Evolutionary conservation across 2,329 filamentous ascomycete species (phyloP).

Genomic region (Juglanconis sp.): DNA sequence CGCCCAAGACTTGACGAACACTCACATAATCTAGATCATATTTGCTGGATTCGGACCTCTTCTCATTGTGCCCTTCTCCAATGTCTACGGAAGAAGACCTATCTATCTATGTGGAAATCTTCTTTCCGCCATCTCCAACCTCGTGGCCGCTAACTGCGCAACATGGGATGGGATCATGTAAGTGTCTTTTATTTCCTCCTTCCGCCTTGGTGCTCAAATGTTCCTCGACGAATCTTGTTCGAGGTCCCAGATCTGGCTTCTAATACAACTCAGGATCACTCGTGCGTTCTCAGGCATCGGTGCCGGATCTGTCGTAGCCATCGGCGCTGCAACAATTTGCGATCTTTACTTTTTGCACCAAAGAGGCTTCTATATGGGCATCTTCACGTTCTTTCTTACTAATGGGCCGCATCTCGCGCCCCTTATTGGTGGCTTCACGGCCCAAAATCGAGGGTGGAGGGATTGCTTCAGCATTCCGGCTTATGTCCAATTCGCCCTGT

Average conservation of each 20-base stretch:
- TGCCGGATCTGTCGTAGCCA: slow-evolving; percentile 17
- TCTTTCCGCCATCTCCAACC: slow-evolving; percentile 27
- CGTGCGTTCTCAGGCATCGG: slow-evolving; percentile 23
- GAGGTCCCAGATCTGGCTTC: background rate
- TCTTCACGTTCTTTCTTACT: slow-evolving; percentile 22
- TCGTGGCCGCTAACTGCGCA: slow-evolving; percentile 24
- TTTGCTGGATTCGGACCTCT: slow-evolving; percentile 31
- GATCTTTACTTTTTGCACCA: slow-evolving; percentile 24
- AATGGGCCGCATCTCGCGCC: slow-evolving; percentile 23
- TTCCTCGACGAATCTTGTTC: background rate
- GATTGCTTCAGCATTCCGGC: slow-evolving; percentile 26
- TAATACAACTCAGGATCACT: slow-evolving; percentile 5
- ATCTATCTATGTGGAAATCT: slow-evolving; percentile 29
- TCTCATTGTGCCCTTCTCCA: slow-evolving; percentile 26
- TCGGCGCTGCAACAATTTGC: slow-evolving; percentile 22
- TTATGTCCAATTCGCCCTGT: slow-evolving; percentile 23
- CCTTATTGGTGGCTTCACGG: slow-evolving; percentile 26
- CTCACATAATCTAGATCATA: slow-evolving; percentile 23
- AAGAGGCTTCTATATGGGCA: slow-evolving; percentile 24
- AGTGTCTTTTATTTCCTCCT: background rate
- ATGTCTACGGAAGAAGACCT: slow-evolving; percentile 32
- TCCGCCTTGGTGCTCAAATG: background rate
- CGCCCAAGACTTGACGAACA: background rate
- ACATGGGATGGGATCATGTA: slow-evolving; percentile 21
- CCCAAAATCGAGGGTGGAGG: slow-evolving; percentile 26